Evolutionary conservation across 2,329 filamentous ascomycete species (phyloP).

Genomic region (Thelonectria blattea): DNA sequence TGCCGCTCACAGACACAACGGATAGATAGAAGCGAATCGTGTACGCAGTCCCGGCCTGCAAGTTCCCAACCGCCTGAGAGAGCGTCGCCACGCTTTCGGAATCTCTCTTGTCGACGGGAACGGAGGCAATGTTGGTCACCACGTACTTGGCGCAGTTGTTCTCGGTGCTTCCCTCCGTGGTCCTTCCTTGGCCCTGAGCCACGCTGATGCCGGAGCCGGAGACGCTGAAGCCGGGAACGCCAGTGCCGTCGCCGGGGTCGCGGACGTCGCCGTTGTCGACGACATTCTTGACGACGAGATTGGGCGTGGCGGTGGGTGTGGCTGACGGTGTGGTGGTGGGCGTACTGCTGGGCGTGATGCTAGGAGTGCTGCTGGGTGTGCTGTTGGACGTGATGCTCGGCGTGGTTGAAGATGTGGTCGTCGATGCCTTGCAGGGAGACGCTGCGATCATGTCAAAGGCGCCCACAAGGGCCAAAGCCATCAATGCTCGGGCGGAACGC

Average conservation of each 20-base stretch:
- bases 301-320: neutral
- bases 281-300: neutral
- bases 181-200: neutral
- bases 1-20: constrained; percentile 4
- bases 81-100: neutral
- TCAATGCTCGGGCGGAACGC: neutral
- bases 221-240: neutral
- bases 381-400: too few relatives aligned
- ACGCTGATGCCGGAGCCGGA: neutral
- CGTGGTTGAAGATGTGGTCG: neutral
- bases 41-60: constrained; percentile 21
- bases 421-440: neutral
- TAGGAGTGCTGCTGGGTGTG: neutral
- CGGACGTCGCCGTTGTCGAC: neutral
- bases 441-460: neutral
- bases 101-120: neutral
- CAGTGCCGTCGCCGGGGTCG: neutral
- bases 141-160: neutral
- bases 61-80: neutral
- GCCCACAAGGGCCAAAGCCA: neutral
- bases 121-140: neutral
- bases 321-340: neutral
- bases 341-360: neutral
- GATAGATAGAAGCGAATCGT: constrained; percentile 30
- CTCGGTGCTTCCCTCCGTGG: neutral